Evolutionary conservation across 148 eudicot species (phyloP), one percentile per base, ranked within the genome.

Genomic region (Cornus suecica): DNA sequence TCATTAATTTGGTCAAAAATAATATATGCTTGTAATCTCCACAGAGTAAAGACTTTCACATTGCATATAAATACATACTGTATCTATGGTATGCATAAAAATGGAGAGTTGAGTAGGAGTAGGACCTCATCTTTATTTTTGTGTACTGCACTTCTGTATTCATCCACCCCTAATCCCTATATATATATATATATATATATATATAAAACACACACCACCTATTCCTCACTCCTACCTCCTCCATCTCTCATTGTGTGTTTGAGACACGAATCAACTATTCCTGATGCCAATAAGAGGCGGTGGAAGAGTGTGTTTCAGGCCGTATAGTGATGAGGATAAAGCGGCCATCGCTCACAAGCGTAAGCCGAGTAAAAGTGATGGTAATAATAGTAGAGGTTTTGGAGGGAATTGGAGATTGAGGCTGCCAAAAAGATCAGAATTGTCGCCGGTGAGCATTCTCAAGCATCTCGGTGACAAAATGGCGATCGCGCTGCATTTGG

Each of bases 321-420:
- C 51, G 37, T 7, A 69, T 23, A 45, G 16, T 45, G 61, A 62
- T 41, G 60, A 63, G 27, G 62, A 68, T 15, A 67, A 41, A 30
- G 9, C 24, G 28, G 9, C 70, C 31, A 14, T 62, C 23, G 31
- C 62, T 27, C 76, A 42, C 52, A 82, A 78, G n/a, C 80, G 51
- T 31, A 75, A 75, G 60, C 76, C 82, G 0, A 28, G 25, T 4
- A 73, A 76, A 28, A 68, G 73, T 68, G 75, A 13, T 66, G 66
- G 52, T n/a, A 11, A 26, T 2, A 60, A 75, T 1, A 58, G 20
- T 27, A 58, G 23, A 66, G 61, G 60, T 29, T 58, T 16, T 42
- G 32, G 45, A 68, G 26, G 70, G 65, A 76, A 26, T 72, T 73
- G 75, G 71, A 79, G 78, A 75, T 75, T 77, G 56, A 29, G 74